Conservation (phyloP, 2,329 filamentous ascomycete species). For the Raffaelea albimanens region DNA sequence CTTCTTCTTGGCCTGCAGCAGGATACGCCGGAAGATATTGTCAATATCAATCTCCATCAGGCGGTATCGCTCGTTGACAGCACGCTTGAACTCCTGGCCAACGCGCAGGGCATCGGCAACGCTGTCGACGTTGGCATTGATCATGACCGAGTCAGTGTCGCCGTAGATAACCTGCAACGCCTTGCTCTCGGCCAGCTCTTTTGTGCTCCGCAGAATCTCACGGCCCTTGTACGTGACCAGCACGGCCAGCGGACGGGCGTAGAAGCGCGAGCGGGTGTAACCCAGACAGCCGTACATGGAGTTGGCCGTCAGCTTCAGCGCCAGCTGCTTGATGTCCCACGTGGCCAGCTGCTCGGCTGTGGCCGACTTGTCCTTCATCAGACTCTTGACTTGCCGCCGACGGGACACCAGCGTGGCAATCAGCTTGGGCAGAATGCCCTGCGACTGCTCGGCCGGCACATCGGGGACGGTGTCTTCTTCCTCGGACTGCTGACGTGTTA, state of each 20-base stretch:
- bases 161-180: conserved; percentile 94
- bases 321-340: conserved; percentile 97
- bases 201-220: conserved; percentile 93
- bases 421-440: conserved; percentile 79
- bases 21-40: conserved; percentile 86
- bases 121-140: conserved; percentile 95
- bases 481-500: conserved; percentile 43
- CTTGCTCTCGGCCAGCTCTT: conserved; percentile 86
- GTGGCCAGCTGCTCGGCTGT: conserved; percentile 80
- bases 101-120: conserved; percentile 85
- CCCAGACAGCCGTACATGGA: conserved; percentile 99
- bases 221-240: conserved; percentile 95
- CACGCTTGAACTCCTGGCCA: conserved; percentile 87
- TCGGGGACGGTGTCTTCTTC: conserved; percentile 86
- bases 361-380: conserved; percentile 92
- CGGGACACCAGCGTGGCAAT: conserved; percentile 87
- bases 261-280: conserved; percentile 95
- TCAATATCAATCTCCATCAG: conserved; percentile 97
- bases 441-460: conserved; percentile 66
- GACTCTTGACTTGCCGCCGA: conserved; percentile 82
- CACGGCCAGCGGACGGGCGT: conserved; percentile 87
- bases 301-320: conserved; percentile 93
- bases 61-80: conserved; percentile 88
- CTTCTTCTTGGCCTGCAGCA: conserved; percentile 98
- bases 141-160: conserved; percentile 99